Base-by-base conservation (phyloP, 2,329 filamentous ascomycete genomes). In the Claviceps sp. region DNA sequence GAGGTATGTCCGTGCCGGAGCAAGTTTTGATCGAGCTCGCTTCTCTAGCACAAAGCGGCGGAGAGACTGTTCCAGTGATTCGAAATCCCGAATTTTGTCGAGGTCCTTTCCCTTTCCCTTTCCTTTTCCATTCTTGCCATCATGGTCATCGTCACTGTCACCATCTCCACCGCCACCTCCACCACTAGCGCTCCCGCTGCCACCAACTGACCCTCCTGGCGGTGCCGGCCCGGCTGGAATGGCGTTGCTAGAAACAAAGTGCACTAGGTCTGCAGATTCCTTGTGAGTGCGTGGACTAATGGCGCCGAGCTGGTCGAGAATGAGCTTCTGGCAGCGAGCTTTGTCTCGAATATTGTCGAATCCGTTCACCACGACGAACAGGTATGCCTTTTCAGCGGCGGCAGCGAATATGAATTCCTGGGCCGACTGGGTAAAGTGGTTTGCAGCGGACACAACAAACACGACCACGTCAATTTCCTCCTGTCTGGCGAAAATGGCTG, bases 401-500 rank as follows among this genome's bases (percentile, higher is more conserved):
- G 93, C 93, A 49, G 91, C 91, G 75, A 87, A 86, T 55, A 98
- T 95, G 62, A 98, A 98, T 61, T 98, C 93, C 68, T 87, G 94
- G n/a, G 93, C 90, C 1, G 93, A 95, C 51, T 95, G 82, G 0
- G 93, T 98, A 64, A 98, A 97, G 68, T 98, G 93, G 58, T 98
- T 98, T 26, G 91, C 89, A 2, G 93, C 93, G 11, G 90, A 96
- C 5, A 98, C 93, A 37, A 98, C 93, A 61, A 98, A 98, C 0
- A 98, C 90, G 1, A 98, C 93, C 0, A 98, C 93, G 60, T 98
- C 93, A 56, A 98, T 98, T 68, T 98, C 93, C 66, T 98, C 93
- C 64, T 98, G 93, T 52, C 93, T 79, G 23, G 93, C 93, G 66
- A 98, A 98, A 6, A 98, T 86, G 20, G 93, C 93, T 1, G 93